A percentile compares a stretch with the other conserved stretches of the same genome.
Conservation (phyloP, 1,284 basidiomycete species). For the Cryptococcus neoformans region DNA sequence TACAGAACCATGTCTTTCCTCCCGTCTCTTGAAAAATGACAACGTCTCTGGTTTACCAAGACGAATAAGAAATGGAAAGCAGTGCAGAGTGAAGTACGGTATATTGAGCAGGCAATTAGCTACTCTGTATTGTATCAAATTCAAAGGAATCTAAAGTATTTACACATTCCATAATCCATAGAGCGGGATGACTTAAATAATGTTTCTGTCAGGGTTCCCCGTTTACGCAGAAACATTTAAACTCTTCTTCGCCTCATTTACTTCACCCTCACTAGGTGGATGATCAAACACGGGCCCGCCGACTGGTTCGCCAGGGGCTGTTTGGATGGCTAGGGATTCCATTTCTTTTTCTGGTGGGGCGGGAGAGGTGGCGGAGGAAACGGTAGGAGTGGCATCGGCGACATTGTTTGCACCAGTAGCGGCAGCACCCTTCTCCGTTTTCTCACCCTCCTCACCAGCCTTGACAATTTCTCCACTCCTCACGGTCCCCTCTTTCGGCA, state of each 20-base stretch:
- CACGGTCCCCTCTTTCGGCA: constrained; percentile 18
- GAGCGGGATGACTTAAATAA: too few relatives aligned
- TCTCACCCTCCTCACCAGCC: constrained; percentile 1
- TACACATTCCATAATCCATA: too few relatives aligned
- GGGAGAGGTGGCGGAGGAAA: background rate
- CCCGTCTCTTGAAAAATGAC: too few relatives aligned
- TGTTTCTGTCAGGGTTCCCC: too few relatives aligned
- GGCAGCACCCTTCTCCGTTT: background rate
- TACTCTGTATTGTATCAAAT: too few relatives aligned
- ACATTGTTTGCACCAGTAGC: background rate
- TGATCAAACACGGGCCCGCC: constrained; percentile 41
- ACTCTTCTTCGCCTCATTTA: constrained; percentile 19
- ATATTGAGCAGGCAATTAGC: too few relatives aligned
- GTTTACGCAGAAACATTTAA: background rate
- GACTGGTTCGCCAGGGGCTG: constrained; percentile 34
- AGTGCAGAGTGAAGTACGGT: too few relatives aligned
- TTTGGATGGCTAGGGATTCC: constrained; percentile 20
- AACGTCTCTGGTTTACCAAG: too few relatives aligned
- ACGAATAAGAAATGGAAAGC: too few relatives aligned
- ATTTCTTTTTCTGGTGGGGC: constrained; percentile 2
- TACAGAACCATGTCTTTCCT: too few relatives aligned
- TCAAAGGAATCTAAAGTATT: too few relatives aligned
- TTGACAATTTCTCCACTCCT: constrained; percentile 18
- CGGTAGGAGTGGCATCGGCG: background rate
- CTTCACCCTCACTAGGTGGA: constrained; percentile 31